These are phyloP conservation scores for Trametes polyzona DNA, from an alignment of 1,284 basidiomycete genomes.

Conservation along the genomic window DNA sequence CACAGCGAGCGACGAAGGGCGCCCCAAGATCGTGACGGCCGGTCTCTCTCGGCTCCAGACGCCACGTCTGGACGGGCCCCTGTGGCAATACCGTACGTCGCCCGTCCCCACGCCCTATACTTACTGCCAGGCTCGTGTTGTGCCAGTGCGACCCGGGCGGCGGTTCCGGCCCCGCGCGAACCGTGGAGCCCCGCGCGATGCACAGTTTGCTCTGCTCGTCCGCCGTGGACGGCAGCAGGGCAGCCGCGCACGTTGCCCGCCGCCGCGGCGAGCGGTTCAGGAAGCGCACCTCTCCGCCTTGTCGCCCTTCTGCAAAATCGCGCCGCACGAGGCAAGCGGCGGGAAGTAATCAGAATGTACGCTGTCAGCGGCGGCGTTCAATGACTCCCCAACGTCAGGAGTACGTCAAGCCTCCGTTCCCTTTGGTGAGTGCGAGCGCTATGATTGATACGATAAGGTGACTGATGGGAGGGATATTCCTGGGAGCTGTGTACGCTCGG, in stretches of 20 bases:
- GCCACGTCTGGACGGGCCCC: not conserved
- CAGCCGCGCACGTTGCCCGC: conserved; percentile 9
- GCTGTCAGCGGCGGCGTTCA: conserved; percentile 24
- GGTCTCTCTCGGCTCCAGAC: not conserved
- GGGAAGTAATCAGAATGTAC: conserved; percentile 24
- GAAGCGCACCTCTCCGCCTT: conserved; percentile 11
- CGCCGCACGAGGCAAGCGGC: conserved; percentile 15
- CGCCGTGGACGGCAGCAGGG: too few species aligned
- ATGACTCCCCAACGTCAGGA: conserved; percentile 26
- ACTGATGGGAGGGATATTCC: conserved; percentile 29
- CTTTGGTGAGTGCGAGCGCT: conserved; percentile 21
- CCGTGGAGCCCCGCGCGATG: not conserved
- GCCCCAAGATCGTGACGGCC: not conserved
- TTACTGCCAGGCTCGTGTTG: not conserved
- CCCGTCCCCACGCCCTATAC: not conserved
- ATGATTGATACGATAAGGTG: conserved; percentile 33
- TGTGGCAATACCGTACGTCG: not conserved
- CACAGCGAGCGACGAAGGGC: conserved; percentile 5
- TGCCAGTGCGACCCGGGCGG: not conserved
- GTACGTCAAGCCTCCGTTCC: conserved; percentile 28
- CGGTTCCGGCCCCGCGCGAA: not conserved
- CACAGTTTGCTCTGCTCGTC: too few species aligned
- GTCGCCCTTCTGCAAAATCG: conserved; percentile 10
- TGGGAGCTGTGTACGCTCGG: conserved; percentile 21
- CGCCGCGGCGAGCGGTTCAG: not conserved